phyloP scores from a whole-genome alignment of 164 flowering plant genomes.

The Umbellularia californica region DNA sequence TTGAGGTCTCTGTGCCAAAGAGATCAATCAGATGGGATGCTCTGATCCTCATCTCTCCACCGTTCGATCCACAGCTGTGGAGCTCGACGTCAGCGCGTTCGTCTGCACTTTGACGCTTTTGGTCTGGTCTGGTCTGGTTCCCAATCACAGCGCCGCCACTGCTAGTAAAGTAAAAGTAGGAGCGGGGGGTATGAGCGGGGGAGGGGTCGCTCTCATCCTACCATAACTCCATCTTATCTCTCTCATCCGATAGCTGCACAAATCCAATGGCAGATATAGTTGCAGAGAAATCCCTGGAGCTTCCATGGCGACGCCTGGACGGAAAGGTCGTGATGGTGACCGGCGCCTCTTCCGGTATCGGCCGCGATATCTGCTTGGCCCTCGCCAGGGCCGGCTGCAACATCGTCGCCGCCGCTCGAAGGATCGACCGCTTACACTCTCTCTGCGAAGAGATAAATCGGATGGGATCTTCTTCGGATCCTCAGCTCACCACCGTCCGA shows the following conservation, averaged over 20 bases:
- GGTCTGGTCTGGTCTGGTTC: too few relatives aligned
- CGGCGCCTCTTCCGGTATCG: conserved; percentile 78
- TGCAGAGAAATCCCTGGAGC: conserved; percentile 19
- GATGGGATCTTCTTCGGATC: background rate
- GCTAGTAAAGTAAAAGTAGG: too few relatives aligned
- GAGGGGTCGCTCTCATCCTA: too few relatives aligned
- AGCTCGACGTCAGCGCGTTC: too few relatives aligned
- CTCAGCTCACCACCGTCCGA: background rate
- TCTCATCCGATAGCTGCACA: background rate
- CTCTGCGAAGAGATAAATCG: conserved; percentile 63
- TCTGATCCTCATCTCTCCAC: too few relatives aligned
- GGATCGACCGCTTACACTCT: conserved; percentile 48
- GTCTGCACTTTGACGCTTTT: too few relatives aligned
- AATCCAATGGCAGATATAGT: background rate
- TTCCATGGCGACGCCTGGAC: conserved; percentile 33
- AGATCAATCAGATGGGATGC: too few relatives aligned
- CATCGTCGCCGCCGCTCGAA: conserved; percentile 70
- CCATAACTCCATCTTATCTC: too few relatives aligned
- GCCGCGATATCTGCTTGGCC: conserved; percentile 57
- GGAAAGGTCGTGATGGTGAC: conserved; percentile 66
- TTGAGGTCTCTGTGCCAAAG: too few relatives aligned
- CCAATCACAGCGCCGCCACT: too few relatives aligned
- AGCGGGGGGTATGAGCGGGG: too few relatives aligned
- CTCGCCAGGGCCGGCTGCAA: conserved; percentile 63
- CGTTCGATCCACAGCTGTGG: too few relatives aligned